Base-by-base conservation (phyloP, 2,329 filamentous ascomycete genomes). In the Phoma sp. region DNA sequence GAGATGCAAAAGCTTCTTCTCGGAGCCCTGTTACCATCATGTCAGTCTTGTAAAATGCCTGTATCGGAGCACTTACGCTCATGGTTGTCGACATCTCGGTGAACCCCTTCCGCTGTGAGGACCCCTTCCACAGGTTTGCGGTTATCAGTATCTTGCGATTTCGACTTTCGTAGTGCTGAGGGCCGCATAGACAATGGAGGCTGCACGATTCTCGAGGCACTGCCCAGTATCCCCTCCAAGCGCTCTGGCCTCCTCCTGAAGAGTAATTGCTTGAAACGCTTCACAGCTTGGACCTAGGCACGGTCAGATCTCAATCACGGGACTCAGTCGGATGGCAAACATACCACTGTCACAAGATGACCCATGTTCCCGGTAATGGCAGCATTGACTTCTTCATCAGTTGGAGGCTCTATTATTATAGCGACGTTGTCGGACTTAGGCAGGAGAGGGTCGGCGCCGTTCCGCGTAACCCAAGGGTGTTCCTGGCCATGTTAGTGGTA, bases 301-400 rank as follows among this genome's bases (percentile, higher is more conserved):
- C 24, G 25, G 49, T 66, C 38, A 61, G 52, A 10, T 42, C 32
- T 25, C 24, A 5, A 2, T 23, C 35, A 13, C 7, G 2, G 2
- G 7, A 5, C 11, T 30, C 8, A 6, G 3, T 2, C 32, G 23
- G 23, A 33, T 59, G 27, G 42, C 11, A 14, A 41, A 48, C 75
- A 56, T 81, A 91, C 89, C 61, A 98, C 90, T 47, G 87, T 90
- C 52, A 98, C 80, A 2, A 98, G 81, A 69, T 95, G 89, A 55
- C 88, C 88, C 83, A 98, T 92, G 68, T 92, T 96, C 23, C 85
- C 86, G 2, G 95, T 98, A 60, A 98, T 96, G 11, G 95, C 95
- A 60, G 89, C 86, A 66, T 91, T 91, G 69, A 97, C 85, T 76
- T 99, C 95, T 51, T 93, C 87, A 64, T 95, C 90, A 52, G 93